Base-by-base conservation (phyloP, 1,284 basidiomycete species). In the Pyrrhoderma noxium region DNA sequence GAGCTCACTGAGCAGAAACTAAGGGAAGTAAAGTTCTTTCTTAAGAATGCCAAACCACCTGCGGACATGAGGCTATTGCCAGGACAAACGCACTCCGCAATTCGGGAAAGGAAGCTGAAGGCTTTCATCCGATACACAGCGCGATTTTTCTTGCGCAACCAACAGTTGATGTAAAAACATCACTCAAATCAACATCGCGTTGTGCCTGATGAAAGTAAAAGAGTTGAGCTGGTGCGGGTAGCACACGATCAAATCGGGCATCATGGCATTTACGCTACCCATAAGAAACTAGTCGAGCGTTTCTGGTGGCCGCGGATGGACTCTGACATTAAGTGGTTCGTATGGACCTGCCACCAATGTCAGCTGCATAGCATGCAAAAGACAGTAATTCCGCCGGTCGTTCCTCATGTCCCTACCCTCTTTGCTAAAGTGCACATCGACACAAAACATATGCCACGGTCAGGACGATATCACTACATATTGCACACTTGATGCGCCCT, bases 311-410 rank as follows among this genome's bases (percentile, higher is more conserved):
- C 62, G n/a, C 1, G 51, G 0, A 11, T 64, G 13, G 45, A 60
- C 2, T 39, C 51, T 0, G 63, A 72, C 48, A 53, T 71, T 8
- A 47, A 60, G 2, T 64, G 64, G 61, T 67, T 63, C 49, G 51
- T 72, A 2, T 23, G 51, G 0, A 67, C 70, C 0, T 73, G 70
- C 47, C 65, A 70, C 49, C 45, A 61, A 34, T 73, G 70, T 49
- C 69, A 72, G 11, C 5, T 11, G 27, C 27, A 11, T 11, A 5
- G 5, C 7, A 31, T 11, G 5, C 5, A 31, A 11, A 46, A 62
- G 13, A 46, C 67, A 3, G 52, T 57, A 16, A 65, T 70, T 5
- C 68, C 66, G 0, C 68, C 68, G 0, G 61, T 56, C 0, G 59
- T 73, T 7, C 54, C 65, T 0, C 56, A 58, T 0, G 63, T 66